A percentile compares a stretch with the other conserved stretches of the same genome.
Conservation (phyloP, 768 basidiomycete genomes). For the Boletellus emodensis region DNA sequence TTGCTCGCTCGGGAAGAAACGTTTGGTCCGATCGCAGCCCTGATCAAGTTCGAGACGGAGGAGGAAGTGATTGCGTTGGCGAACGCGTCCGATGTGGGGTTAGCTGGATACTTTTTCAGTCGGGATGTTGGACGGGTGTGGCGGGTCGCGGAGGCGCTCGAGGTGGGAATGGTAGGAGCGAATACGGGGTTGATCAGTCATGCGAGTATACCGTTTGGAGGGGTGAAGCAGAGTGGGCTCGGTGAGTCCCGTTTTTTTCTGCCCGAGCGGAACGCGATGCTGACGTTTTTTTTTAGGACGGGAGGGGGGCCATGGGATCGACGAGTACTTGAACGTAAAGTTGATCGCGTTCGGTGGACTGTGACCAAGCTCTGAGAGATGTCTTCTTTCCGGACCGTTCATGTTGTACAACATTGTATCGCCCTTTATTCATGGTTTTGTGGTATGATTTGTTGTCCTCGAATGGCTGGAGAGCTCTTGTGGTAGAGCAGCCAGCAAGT, state of each 20-base stretch:
- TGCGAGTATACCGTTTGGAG: constrained; percentile 83
- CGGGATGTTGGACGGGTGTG: constrained; percentile 84
- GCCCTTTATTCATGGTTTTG: neutral
- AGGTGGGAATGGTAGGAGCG: constrained; percentile 89
- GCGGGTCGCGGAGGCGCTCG: constrained; percentile 91
- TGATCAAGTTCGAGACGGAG: constrained; percentile 90
- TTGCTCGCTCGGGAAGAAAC: constrained; percentile 81
- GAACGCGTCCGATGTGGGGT: constrained; percentile 76
- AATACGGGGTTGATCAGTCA: constrained; percentile 81
- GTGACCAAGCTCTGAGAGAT: constrained; percentile 17
- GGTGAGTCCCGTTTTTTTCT: constrained; percentile 30
- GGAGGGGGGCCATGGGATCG: constrained; percentile 87
- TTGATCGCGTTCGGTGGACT: constrained; percentile 78
- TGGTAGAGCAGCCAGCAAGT: neutral
- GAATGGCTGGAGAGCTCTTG: neutral
- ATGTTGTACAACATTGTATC: neutral
- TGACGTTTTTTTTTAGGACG: constrained; percentile 43
- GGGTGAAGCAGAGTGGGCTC: constrained; percentile 85
- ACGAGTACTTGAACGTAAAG: constrained; percentile 83
- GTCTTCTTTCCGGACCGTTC: neutral
- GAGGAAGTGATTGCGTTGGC: constrained; percentile 86
- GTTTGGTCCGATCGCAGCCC: constrained; percentile 86
- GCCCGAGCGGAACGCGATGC: neutral
- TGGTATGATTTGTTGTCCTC: neutral
- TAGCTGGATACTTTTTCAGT: constrained; percentile 94